Evolutionary conservation across 202 grass and related monocot genomes (phyloP).

Genomic region (Carex arenaria): DNA sequence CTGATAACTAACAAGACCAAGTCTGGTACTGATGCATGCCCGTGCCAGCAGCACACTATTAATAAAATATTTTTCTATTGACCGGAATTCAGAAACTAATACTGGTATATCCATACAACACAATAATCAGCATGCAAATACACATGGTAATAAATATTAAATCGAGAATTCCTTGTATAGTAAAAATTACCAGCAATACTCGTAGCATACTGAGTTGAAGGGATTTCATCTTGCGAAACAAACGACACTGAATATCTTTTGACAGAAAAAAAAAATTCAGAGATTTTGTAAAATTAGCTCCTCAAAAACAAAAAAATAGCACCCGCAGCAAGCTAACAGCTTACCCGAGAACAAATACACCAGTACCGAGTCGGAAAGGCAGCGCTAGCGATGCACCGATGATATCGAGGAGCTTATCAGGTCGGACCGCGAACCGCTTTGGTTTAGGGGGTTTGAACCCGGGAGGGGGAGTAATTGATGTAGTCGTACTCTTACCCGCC

Average conservation of each 20-base stretch:
- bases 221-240: constrained; percentile 53
- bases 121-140: background rate
- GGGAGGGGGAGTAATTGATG: constrained; percentile 34
- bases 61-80: background rate
- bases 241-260: constrained; percentile 75
- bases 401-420: constrained; percentile 52
- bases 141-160: background rate
- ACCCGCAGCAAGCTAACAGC: background rate
- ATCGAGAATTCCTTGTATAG: background rate
- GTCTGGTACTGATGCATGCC: too few relatives aligned
- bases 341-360: constrained; percentile 62
- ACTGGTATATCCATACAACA: background rate
- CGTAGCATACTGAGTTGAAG: constrained; percentile 60
- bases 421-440: constrained; percentile 49
- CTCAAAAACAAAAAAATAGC: background rate
- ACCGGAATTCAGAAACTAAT: background rate
- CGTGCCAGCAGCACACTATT: background rate
- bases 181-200: constrained; percentile 51
- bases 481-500: background rate
- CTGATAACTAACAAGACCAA: constrained; percentile 1
- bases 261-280: background rate
- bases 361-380: constrained; percentile 72
- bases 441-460: constrained; percentile 65
- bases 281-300: background rate
- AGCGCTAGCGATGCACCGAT: constrained; percentile 61